phyloP scores from a whole-genome alignment of 2,329 filamentous ascomycete genomes.

The Diaporthe australafricana region DNA sequence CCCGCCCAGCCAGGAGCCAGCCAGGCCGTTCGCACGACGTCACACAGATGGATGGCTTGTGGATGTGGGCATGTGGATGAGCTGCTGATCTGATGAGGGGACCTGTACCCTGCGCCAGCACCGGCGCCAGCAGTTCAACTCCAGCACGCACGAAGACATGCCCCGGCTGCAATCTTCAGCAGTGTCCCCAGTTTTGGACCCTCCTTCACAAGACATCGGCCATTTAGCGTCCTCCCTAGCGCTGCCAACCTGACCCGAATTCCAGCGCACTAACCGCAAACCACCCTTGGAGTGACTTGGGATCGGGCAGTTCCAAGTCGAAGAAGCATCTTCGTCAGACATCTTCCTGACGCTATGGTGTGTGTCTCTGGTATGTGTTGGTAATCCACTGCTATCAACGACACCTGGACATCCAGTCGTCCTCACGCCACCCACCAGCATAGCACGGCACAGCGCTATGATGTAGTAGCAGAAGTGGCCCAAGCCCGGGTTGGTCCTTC shows the following conservation, averaged over 20 bases:
- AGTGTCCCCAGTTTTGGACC: conserved; percentile 8
- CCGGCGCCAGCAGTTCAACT: not conserved
- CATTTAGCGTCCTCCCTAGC: conserved; percentile 1
- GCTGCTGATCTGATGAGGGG: conserved; percentile 1
- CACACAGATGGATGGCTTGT: conserved; percentile 18
- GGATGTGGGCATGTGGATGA: not conserved
- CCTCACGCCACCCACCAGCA: conserved; percentile 9
- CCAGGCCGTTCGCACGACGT: conserved; percentile 11
- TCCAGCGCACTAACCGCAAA: no score
- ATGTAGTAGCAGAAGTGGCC: not conserved
- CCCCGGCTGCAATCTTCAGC: not conserved
- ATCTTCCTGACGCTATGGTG: not conserved
- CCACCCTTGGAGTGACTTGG: no score
- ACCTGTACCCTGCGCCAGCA: conserved; percentile 8
- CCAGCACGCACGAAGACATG: not conserved
- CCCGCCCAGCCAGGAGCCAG: not conserved
- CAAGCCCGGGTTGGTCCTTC: not conserved
- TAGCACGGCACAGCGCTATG: not conserved
- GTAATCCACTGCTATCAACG: not conserved
- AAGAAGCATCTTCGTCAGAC: not conserved
- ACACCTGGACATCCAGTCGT: no score
- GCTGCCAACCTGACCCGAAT: conserved; percentile 7
- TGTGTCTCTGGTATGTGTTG: not conserved
- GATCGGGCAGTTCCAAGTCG: conserved; percentile 1
- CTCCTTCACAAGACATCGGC: not conserved